Percentiles rank a stretch among this genome's conserved stretches.
phyloP scores from a whole-genome alignment of 805 yeast species.

The Kurtzmaniella cleridarum region DNA sequence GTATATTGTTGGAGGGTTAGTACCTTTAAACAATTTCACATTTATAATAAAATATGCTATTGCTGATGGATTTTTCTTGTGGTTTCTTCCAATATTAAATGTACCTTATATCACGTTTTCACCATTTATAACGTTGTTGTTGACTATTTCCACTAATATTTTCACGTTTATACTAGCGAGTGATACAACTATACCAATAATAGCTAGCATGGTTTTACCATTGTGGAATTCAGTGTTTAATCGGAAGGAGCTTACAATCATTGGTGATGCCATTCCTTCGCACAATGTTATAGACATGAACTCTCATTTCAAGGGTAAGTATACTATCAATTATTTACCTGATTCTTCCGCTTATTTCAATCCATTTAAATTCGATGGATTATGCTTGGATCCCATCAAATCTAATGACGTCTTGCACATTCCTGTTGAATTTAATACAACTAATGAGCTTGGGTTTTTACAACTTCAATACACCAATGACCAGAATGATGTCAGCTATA shows the following conservation, averaged over 20 bases:
- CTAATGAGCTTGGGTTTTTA: slow-evolving; percentile 62
- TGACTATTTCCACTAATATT: slow-evolving; percentile 41
- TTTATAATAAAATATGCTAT: slow-evolving; percentile 68
- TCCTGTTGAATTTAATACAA: slow-evolving; percentile 78
- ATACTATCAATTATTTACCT: slow-evolving; percentile 82
- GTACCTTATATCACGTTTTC: slow-evolving; percentile 71
- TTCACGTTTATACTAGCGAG: slow-evolving; percentile 52
- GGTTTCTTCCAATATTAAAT: slow-evolving; percentile 66
- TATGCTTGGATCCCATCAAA: slow-evolving; percentile 44
- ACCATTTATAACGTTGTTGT: slow-evolving; percentile 47
- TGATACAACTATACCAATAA: slow-evolving; percentile 45
- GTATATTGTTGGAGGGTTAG: slow-evolving; percentile 26
- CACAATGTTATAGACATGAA: slow-evolving; percentile 39
- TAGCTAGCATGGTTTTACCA: slow-evolving; percentile 29
- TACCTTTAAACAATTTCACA: slow-evolving; percentile 43
- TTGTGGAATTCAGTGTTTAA: slow-evolving; percentile 39
- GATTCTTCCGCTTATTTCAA: slow-evolving; percentile 84
- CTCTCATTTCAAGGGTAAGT: slow-evolving; percentile 76
- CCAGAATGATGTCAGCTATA: slow-evolving; percentile 38
- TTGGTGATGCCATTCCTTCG: slow-evolving; percentile 41
- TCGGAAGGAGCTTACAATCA: slow-evolving; percentile 45
- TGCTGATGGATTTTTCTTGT: slow-evolving; percentile 66
- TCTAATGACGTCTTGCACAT: slow-evolving; percentile 28
- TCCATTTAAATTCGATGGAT: slow-evolving; percentile 56
- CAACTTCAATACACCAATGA: slow-evolving; percentile 61